Evolutionary conservation across 176 grass and related monocot species (phyloP).

Genomic region (Lolium multiflorum): DNA sequence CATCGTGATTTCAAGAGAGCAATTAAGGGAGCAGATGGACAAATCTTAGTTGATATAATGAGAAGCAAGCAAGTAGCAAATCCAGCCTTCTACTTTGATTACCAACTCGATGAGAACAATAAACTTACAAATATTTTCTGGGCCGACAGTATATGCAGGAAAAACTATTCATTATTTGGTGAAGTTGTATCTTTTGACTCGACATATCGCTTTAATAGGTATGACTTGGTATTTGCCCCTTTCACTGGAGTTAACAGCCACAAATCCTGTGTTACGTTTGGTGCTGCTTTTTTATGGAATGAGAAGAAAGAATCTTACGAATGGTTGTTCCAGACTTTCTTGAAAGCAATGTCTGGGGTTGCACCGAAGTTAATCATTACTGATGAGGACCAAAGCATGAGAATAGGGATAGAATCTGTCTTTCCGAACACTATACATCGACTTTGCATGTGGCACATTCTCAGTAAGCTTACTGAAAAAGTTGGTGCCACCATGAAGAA

Average conservation of each 20-base stretch:
- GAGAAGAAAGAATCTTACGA: background rate
- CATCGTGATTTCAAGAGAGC: background rate
- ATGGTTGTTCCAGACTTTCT: background rate
- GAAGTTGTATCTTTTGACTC: conserved; percentile 25
- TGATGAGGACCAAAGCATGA: too few relatives aligned
- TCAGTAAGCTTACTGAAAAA: background rate
- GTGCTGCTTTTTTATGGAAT: background rate
- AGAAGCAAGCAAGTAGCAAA: background rate
- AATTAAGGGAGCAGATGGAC: background rate
- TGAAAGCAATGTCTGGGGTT: conserved; percentile 1
- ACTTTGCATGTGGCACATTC: too few relatives aligned
- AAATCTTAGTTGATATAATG: background rate
- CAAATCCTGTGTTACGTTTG: background rate
- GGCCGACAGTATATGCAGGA: background rate
- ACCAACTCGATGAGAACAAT: background rate
- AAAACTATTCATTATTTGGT: conserved; percentile 2
- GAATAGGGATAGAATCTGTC: too few relatives aligned
- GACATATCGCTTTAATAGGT: background rate
- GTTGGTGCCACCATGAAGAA: background rate
- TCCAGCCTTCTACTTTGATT: conserved; percentile 14
- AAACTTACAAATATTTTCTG: conserved; percentile 5
- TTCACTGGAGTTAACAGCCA: conserved; percentile 30
- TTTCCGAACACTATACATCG: too few relatives aligned
- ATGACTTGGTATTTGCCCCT: conserved; percentile 2
- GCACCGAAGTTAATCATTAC: background rate